Conservation (phyloP, 306 rosid species). For the Hippophae gyantsensis region DNA sequence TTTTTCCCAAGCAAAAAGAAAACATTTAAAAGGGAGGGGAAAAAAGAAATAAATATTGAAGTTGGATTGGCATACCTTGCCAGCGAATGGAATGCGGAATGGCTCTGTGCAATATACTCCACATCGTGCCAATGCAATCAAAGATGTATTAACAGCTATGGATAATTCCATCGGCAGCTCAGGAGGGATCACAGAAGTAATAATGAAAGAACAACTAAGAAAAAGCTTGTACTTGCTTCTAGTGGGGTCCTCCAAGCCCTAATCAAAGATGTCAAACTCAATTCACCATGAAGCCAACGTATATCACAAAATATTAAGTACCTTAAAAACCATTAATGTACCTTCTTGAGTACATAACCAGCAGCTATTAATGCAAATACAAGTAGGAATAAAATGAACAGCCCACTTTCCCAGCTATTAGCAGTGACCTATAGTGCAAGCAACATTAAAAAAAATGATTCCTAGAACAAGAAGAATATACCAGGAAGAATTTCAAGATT, state of each 20-base stretch:
- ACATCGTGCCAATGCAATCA: conserved; percentile 89
- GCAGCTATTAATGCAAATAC: conserved; percentile 95
- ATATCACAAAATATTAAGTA: conserved; percentile 10
- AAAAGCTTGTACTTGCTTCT: conserved; percentile 99
- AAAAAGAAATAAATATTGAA: not conserved
- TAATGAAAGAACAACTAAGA: conserved; percentile 90
- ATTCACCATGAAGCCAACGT: not conserved
- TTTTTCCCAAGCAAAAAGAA: not conserved
- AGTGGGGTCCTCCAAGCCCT: conserved; percentile 97
- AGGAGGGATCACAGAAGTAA: conserved; percentile 98
- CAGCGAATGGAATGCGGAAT: conserved; percentile 98
- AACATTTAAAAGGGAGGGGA: not conserved
- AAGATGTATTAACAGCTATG: conserved; percentile 94
- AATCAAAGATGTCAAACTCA: conserved; percentile 14
- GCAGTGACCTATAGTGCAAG: conserved; percentile 68
- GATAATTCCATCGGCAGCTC: conserved; percentile 99
- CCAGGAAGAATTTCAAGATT: not conserved
- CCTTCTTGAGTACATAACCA: conserved; percentile 91
- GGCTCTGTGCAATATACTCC: conserved; percentile 99
- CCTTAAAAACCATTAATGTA: conserved; percentile 27
- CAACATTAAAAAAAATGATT: conserved; percentile 11
- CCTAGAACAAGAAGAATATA: not conserved
- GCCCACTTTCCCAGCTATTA: conserved; percentile 99
- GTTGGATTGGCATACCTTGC: conserved; percentile 56
- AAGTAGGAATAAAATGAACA: conserved; percentile 85